Evolutionary conservation across 2,329 filamentous ascomycete genomes (phyloP).

Genomic region (Talaromyces islandicus): DNA sequence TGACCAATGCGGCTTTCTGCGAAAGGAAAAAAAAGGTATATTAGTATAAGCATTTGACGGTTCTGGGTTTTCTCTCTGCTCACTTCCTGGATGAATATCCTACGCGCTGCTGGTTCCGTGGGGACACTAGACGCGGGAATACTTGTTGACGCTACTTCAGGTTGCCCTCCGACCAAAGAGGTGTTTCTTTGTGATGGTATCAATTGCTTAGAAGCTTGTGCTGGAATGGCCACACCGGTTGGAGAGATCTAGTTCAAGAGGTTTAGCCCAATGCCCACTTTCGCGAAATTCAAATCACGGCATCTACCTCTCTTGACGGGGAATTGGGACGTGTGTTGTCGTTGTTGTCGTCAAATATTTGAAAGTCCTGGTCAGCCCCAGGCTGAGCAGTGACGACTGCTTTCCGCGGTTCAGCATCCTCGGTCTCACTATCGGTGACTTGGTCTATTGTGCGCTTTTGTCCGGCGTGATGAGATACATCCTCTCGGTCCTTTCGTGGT

Average conservation of each 20-base stretch:
- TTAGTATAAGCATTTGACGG: neutral
- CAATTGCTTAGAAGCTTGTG: neutral
- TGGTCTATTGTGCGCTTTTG: conserved; percentile 37
- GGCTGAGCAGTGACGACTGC: conserved; percentile 6
- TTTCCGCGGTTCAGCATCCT: conserved; percentile 13
- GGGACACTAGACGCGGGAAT: conserved; percentile 19
- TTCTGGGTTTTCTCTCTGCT: conserved; percentile 3
- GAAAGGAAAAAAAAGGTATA: neutral
- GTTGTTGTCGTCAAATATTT: conserved; percentile 17
- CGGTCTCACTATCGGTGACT: conserved; percentile 22
- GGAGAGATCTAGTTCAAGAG: neutral
- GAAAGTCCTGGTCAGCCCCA: conserved; percentile 14
- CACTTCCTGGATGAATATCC: conserved; percentile 37
- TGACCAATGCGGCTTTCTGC: conserved; percentile 37
- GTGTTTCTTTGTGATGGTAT: neutral
- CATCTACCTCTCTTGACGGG: conserved; percentile 11
- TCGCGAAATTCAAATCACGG: neutral
- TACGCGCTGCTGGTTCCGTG: conserved; percentile 30
- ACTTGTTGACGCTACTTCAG: conserved; percentile 6
- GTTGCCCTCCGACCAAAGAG: conserved; percentile 5
- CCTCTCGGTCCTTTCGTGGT: conserved; percentile 22
- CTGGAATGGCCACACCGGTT: neutral
- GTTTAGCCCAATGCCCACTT: neutral
- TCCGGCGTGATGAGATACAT: conserved; percentile 24
- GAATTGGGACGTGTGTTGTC: conserved; percentile 12